phyloP scores from a whole-genome alignment of 176 grass and related monocot genomes.

The Coix lacrymajobi region DNA sequence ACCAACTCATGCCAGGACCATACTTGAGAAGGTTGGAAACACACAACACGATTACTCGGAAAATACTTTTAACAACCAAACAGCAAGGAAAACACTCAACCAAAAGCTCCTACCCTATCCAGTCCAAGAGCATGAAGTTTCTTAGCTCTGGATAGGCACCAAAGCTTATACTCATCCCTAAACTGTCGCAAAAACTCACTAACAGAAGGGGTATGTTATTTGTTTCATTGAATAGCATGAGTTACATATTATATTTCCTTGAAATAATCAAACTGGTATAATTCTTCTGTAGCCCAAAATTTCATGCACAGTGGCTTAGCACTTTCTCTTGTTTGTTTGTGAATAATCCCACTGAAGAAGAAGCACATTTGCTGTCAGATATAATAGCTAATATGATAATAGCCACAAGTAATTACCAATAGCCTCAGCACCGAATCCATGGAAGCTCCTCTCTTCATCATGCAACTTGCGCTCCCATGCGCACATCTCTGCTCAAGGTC shows the following conservation, averaged over 20 bases:
- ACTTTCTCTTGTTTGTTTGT: neutral
- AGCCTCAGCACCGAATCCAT: slow-evolving; percentile 38
- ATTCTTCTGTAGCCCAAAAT: neutral
- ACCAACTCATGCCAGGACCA: neutral
- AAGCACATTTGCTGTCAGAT: neutral
- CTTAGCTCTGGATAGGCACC: neutral
- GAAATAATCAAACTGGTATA: neutral
- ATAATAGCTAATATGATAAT: neutral
- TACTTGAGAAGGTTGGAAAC: neutral
- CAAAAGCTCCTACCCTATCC: neutral
- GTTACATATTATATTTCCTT: neutral
- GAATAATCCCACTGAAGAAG: neutral
- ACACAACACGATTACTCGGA: neutral
- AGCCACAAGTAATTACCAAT: slow-evolving; percentile 42
- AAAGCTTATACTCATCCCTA: too few relatives aligned
- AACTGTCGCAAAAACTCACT: too few relatives aligned
- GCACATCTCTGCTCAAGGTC: slow-evolving; percentile 66
- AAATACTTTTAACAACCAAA: neutral
- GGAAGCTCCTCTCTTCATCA: slow-evolving; percentile 50
- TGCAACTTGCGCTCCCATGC: slow-evolving; percentile 60
- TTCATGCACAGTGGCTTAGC: neutral
- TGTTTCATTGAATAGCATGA: neutral
- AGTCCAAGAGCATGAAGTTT: neutral
- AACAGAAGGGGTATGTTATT: neutral
- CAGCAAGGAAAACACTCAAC: neutral